A percentile compares a stretch with the other conserved stretches of the same genome.
Evolutionary conservation across 1,139 yeast species (phyloP).

Genomic region (Geotrichum restrictum): DNA sequence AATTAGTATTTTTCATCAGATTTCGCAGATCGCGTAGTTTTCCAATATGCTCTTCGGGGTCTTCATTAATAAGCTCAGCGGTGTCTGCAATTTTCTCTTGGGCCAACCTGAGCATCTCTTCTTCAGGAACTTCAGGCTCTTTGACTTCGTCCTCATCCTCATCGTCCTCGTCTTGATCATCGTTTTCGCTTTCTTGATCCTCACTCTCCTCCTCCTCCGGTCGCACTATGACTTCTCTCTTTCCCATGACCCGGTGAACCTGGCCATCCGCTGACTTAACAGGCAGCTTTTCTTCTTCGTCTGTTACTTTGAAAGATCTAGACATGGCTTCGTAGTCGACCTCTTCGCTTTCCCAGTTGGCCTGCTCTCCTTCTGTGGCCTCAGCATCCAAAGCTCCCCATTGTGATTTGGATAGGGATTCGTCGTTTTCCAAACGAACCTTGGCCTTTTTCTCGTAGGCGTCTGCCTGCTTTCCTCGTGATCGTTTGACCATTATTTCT

Average conservation of each 20-base stretch:
- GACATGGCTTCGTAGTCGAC: slow-evolving; percentile 38
- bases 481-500: slow-evolving; percentile 32
- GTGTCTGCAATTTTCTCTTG: slow-evolving; percentile 82
- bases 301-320: slow-evolving; percentile 34
- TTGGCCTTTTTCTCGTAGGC: slow-evolving; percentile 29
- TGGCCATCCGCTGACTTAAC: slow-evolving; percentile 70
- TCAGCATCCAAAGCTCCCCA: slow-evolving; percentile 26
- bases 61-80: slow-evolving; percentile 75
- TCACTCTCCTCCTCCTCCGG: slow-evolving; percentile 18
- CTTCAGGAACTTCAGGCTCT: slow-evolving; percentile 53
- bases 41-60: slow-evolving; percentile 80
- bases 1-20: slow-evolving; percentile 60
- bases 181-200: slow-evolving; percentile 13
- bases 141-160: slow-evolving; percentile 30
- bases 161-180: slow-evolving; percentile 18
- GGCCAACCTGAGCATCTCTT: slow-evolving; percentile 60
- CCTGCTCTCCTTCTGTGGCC: slow-evolving; percentile 1
- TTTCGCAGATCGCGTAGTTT: slow-evolving; percentile 66
- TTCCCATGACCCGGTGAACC: slow-evolving; percentile 55
- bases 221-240: slow-evolving; percentile 25
- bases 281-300: slow-evolving; percentile 68
- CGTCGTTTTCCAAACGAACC: slow-evolving; percentile 26
- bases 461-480: slow-evolving; percentile 29
- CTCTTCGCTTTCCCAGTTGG: slow-evolving; percentile 15
- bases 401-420: slow-evolving; percentile 23